These are phyloP conservation scores for Rossbeevera mucosa DNA, from an alignment of 768 basidiomycete species.

Conservation along the genomic window DNA sequence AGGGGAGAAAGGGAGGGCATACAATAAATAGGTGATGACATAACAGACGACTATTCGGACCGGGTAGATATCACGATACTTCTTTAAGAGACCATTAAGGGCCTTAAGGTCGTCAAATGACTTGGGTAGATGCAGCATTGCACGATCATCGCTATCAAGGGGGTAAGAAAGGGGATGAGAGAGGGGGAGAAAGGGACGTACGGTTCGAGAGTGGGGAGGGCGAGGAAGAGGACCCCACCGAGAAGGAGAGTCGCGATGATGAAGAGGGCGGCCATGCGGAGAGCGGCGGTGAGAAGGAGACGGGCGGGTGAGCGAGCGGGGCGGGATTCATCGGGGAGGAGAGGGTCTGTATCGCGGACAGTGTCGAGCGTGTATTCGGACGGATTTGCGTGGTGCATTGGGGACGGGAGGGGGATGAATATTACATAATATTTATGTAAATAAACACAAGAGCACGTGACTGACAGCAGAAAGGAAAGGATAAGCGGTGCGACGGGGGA, in stretches of 20 bases:
- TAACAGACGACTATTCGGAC: constrained; percentile 83
- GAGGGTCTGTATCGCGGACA: constrained; percentile 36
- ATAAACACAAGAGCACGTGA: constrained; percentile 15
- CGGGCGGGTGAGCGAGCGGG: constrained; percentile 41
- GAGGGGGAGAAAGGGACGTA: constrained; percentile 36
- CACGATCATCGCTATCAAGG: constrained; percentile 63
- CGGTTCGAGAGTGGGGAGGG: constrained; percentile 76
- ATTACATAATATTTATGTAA: constrained; percentile 2
- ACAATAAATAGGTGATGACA: constrained; percentile 90
- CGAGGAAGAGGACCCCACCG: constrained; percentile 73
- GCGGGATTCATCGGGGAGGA: constrained; percentile 29
- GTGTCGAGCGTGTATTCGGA: constrained; percentile 65
- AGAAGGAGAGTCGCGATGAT: constrained; percentile 63
- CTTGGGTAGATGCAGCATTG: constrained; percentile 75
- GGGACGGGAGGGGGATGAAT: background rate
- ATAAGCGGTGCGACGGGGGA: background rate
- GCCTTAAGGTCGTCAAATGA: constrained; percentile 84
- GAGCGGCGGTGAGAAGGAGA: constrained; percentile 71
- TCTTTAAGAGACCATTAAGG: constrained; percentile 81
- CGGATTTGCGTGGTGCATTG: constrained; percentile 32
- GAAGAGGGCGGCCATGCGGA: constrained; percentile 84
- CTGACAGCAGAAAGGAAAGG: constrained; percentile 20
- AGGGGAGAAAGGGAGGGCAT: constrained; percentile 31
- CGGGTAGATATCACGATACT: constrained; percentile 87
- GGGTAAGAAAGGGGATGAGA: constrained; percentile 9